Evolutionary conservation across 345 rosid species (phyloP), one percentile per base, ranked within the genome.

Genomic region (Murraya paniculata): DNA sequence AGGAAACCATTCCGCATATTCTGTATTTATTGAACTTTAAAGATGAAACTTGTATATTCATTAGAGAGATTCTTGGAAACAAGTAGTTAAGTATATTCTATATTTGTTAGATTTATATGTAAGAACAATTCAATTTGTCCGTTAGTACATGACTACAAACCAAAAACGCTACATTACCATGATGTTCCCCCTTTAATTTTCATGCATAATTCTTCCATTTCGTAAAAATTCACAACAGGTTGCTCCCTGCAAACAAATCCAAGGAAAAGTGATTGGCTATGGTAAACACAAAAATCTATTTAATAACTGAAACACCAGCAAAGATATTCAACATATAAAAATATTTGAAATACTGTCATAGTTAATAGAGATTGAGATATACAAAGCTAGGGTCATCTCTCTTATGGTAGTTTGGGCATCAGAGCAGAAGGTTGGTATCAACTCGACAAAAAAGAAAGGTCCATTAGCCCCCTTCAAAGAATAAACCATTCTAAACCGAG

Each of bases 181-280:
- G 73, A 33, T 2, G 77, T 28, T 7, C 77, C 66, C 61, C 85
- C 85, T 78, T 57, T 74, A 4, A 82, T 69, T 66, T 82, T 78
- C 38, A 74, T 31, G 67, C 77, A 69, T 7, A 74, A 45, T 33
- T 75, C 77, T 39, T 25, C 68, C 45, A 82, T 21, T 2, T 64
- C 21, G 13, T 56, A 4, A 50, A 27, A 82, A 56, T 78, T 64
- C 28, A 69, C 9, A 6, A 22, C 62, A 68, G 82, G 59, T 21
- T 57, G 62, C 64, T 13, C 71, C 68, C 82, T 78, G 79, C 74
- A 71, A 75, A 28, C 18, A 73, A 56, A 57, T 58, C 27, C 58
- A 30, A 5, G 9, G 18, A 55, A 79, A 57, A 78, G 57, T 38
- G 65, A 7, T 55, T 2, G 4, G 6, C 3, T 13, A 2, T 3